Conservation (phyloP, 2,329 filamentous ascomycete genomes). For the Colletotrichum camelliae region DNA sequence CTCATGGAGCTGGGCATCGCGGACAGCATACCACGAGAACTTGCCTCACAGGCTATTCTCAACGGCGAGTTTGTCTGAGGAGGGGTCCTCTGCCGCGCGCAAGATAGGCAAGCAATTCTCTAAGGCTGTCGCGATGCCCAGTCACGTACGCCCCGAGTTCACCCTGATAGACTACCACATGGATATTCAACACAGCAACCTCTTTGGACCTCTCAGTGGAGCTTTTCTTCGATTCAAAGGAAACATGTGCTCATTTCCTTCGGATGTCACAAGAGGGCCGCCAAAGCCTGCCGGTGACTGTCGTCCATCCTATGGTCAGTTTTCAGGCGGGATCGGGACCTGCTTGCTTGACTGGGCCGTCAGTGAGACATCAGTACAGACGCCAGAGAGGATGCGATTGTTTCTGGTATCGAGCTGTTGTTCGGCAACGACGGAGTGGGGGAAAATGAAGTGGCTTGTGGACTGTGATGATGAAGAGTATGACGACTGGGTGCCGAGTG, state of each 20-base stretch:
- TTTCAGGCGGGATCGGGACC: not conserved
- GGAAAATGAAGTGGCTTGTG: not conserved
- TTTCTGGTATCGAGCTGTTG: not conserved
- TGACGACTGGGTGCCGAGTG: not conserved
- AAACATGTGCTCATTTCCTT: not conserved
- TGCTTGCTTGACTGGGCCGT: not conserved
- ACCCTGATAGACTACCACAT: not conserved
- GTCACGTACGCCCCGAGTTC: not conserved
- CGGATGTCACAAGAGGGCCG: not conserved
- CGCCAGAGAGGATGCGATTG: not conserved
- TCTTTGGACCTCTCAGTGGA: not conserved
- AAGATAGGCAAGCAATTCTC: not conserved
- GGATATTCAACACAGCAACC: not conserved
- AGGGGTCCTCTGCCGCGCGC: not conserved
- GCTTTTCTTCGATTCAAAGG: not conserved
- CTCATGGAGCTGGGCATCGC: not conserved
- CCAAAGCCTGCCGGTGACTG: not conserved
- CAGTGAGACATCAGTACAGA: not conserved
- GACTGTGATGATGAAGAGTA: not conserved
- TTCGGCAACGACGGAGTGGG: not conserved
- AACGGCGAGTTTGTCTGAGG: not conserved
- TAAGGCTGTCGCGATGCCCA: not conserved
- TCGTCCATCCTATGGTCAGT: not conserved
- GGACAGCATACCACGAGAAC: not conserved
- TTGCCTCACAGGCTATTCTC: not conserved